Percentiles rank a stretch among this genome's conserved stretches.
Evolutionary conservation across 306 rosid genomes (phyloP).

Genomic region (Pyrus pyrifolia): DNA sequence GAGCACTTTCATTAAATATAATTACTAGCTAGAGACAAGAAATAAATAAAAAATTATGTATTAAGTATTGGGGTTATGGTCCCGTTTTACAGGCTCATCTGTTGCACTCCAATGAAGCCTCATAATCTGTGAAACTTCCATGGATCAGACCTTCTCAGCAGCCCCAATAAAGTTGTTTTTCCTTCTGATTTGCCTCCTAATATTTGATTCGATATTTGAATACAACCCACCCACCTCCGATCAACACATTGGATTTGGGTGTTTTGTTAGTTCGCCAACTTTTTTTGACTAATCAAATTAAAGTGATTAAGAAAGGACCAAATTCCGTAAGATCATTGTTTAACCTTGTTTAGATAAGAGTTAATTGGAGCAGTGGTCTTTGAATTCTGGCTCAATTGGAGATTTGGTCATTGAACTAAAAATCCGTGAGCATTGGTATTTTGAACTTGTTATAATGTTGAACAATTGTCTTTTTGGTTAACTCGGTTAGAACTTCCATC

Average conservation of each 20-base stretch:
- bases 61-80: conserved; percentile 4
- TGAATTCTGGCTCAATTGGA: no score
- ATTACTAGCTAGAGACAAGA: conserved; percentile 1
- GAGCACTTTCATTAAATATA: neutral
- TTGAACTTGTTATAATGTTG: no score
- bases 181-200: neutral
- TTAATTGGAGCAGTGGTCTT: no score
- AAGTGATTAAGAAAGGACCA: neutral
- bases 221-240: conserved; percentile 27
- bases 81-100: neutral
- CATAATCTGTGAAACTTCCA: neutral
- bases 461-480: no score
- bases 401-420: no score
- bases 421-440: no score
- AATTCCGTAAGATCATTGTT: neutral
- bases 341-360: neutral
- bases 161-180: neutral
- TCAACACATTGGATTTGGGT: conserved; percentile 40
- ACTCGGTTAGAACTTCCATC: no score
- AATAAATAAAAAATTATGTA: neutral
- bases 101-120: neutral
- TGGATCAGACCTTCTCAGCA: conserved; percentile 1
- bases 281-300: conserved; percentile 42
- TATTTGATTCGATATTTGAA: conserved; percentile 18
- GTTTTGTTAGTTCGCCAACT: conserved; percentile 33